A percentile compares a stretch with the other conserved stretches of the same genome.
Conservation (phyloP, 345 rosid species). For the Clarkia xantiana region DNA sequence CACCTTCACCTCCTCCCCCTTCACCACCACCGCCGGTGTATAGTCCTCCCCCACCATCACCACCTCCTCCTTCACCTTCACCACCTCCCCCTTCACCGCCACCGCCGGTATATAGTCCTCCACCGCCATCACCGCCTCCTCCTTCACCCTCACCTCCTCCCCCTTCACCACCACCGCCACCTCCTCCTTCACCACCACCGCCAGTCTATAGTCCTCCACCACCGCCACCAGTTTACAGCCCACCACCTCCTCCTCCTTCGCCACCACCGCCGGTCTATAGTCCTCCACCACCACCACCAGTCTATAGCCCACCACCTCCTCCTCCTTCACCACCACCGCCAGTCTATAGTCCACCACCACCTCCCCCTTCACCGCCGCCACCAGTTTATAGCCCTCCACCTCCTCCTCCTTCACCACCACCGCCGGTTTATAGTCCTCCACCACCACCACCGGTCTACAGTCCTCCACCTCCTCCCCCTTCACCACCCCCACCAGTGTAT, state of each 20-base stretch:
- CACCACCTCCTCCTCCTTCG: slow-evolving; percentile 1
- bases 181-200: background rate
- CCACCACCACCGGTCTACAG: slow-evolving; percentile 4
- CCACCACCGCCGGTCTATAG: background rate
- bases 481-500: background rate
- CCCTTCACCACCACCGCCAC: background rate
- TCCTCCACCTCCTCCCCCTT: slow-evolving; percentile 7
- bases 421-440: background rate
- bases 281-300: background rate
- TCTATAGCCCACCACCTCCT: slow-evolving; percentile 5
- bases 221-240: background rate
- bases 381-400: background rate
- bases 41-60: background rate
- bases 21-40: too few relatives aligned
- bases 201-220: slow-evolving; percentile 1
- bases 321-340: background rate
- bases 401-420: slow-evolving; percentile 3
- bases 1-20: background rate
- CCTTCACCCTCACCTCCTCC: background rate
- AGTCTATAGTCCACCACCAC: slow-evolving; percentile 1
- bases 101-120: slow-evolving; percentile 1
- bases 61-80: background rate
- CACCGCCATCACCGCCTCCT: background rate
- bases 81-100: slow-evolving; percentile 2
- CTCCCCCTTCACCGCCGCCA: slow-evolving; percentile 6